Evolutionary conservation across 2,329 filamentous ascomycete genomes (phyloP), one percentile per base, ranked within the genome.

Genomic region (Xylariales sp.): DNA sequence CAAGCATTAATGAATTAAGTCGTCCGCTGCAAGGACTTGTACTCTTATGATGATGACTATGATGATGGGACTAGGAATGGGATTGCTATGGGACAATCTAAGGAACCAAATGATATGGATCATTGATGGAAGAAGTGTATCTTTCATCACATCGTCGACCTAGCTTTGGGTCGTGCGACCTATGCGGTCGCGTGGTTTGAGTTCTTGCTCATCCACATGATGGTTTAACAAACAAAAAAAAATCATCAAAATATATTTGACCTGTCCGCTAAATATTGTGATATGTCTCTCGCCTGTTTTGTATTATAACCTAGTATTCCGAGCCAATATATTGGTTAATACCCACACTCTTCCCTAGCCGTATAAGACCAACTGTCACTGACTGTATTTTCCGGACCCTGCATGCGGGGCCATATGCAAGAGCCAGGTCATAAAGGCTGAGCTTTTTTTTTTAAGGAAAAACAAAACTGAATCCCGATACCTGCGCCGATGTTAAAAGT

Each of bases 121-220:
- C 18, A 41, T 36, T 18, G 43, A 52, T 36, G 56, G 5, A 36
- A 7, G 49, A 45, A 9, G 50, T 45, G 30, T 3, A 10, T 34
- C n/a, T 23, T 45, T 52, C 28, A 16, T 14, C n/a, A 3, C 32
- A 36, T 49, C 49, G 41, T 23, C 23, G 23, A 23, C 43, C 50
- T 57, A 16, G 43, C n/a, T 23, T 41, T 23, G 41, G 64, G 60
- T 61, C 60, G 23, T 45, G 66, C 53, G 52, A 62, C 58, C 57
- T 34, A 54, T 64, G 60, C 53, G 39, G 48, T 39, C 67, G 72
- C 64, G 65, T 59, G 63, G 69, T 67, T 65, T 36, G 62, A 69
- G 65, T n/a, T 16, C 62, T 67, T 32, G 56, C 68, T 64, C 50
- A 57, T 69, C 62, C 65, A 52, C 49, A 49, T 30, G 36, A 58